Evolutionary conservation across 2,329 filamentous ascomycete species (phyloP).

Genomic region (Ascomycota sp.): DNA sequence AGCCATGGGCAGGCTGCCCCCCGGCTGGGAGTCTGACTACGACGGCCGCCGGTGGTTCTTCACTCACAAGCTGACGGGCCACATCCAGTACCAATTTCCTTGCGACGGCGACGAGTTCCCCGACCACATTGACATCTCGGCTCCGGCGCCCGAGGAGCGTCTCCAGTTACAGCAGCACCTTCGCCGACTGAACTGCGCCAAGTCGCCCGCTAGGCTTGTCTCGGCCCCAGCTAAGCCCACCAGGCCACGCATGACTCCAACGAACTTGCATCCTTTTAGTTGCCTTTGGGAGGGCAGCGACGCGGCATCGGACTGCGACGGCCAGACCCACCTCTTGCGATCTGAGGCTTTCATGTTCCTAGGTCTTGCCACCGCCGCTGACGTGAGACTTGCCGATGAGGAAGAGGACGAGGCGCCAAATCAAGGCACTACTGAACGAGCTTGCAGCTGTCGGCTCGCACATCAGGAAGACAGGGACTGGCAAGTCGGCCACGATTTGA

Average conservation of each 20-base stretch:
- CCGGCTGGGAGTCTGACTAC: slow-evolving; percentile 37
- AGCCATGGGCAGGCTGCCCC: slow-evolving; percentile 26
- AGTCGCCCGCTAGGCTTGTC: slow-evolving; percentile 1
- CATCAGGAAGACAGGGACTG: no score
- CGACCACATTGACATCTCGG: slow-evolving; percentile 22
- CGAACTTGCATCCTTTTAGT: slow-evolving; percentile 13
- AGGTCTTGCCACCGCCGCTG: slow-evolving; percentile 14
- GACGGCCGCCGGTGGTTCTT: slow-evolving; percentile 38
- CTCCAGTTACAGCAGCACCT: slow-evolving; percentile 31
- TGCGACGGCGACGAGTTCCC: slow-evolving; percentile 37
- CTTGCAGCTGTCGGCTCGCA: no score
- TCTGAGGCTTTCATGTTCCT: no score
- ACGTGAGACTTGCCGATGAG: slow-evolving; percentile 12
- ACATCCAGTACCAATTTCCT: slow-evolving; percentile 35
- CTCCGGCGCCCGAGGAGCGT: slow-evolving; percentile 27
- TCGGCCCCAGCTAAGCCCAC: no score
- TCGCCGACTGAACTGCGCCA: slow-evolving; percentile 11
- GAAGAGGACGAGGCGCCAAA: slow-evolving; percentile 9
- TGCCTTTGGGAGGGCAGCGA: slow-evolving; percentile 9
- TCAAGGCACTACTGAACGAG: no score
- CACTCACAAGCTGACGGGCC: slow-evolving; percentile 30
- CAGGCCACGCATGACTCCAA: slow-evolving; percentile 14
- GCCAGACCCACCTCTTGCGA: slow-evolving; percentile 2
- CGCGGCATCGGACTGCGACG: neutral
- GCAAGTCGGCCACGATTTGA: no score